Conservation (phyloP, 2,329 filamentous ascomycete genomes). For the Orbilia brochopaga region DNA sequence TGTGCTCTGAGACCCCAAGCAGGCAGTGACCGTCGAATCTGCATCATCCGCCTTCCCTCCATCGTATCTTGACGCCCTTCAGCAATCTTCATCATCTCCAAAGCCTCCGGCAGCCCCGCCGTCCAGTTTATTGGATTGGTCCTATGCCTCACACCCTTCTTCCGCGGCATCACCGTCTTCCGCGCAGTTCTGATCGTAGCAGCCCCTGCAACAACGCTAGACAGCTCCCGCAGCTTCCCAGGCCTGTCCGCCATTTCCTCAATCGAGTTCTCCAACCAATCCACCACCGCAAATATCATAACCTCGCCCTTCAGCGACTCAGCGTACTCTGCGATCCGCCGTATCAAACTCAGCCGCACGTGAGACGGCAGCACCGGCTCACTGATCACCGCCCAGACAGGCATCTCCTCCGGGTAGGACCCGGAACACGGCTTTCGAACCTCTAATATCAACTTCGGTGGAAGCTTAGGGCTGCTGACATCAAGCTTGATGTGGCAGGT, state of each 20-base stretch:
- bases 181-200: slow-evolving; percentile 57
- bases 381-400: slow-evolving; percentile 67
- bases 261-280: slow-evolving; percentile 88
- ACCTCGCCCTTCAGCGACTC: slow-evolving; percentile 78
- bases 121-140: slow-evolving; percentile 70
- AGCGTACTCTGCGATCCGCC: slow-evolving; percentile 75
- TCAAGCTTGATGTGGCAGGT: slow-evolving; percentile 73
- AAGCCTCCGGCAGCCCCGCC: slow-evolving; percentile 65
- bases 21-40: slow-evolving; percentile 74
- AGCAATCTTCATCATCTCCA: slow-evolving; percentile 62
- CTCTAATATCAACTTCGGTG: slow-evolving; percentile 52
- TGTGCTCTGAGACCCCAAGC: slow-evolving; percentile 83
- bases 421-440: slow-evolving; percentile 67
- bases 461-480: slow-evolving; percentile 57
- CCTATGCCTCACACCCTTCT: slow-evolving; percentile 56
- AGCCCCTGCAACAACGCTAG: slow-evolving; percentile 72
- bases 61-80: slow-evolving; percentile 45
- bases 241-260: slow-evolving; percentile 82
- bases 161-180: slow-evolving; percentile 53
- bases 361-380: slow-evolving; percentile 76
- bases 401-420: slow-evolving; percentile 73
- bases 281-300: slow-evolving; percentile 87
- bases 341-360: slow-evolving; percentile 86
- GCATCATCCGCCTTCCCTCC: slow-evolving; percentile 75
- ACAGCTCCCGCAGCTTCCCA: slow-evolving; percentile 81